Evolutionary conservation across 495 filamentous ascomycete species (phyloP).

Genomic region (Hapsidospora chrysogenum): DNA sequence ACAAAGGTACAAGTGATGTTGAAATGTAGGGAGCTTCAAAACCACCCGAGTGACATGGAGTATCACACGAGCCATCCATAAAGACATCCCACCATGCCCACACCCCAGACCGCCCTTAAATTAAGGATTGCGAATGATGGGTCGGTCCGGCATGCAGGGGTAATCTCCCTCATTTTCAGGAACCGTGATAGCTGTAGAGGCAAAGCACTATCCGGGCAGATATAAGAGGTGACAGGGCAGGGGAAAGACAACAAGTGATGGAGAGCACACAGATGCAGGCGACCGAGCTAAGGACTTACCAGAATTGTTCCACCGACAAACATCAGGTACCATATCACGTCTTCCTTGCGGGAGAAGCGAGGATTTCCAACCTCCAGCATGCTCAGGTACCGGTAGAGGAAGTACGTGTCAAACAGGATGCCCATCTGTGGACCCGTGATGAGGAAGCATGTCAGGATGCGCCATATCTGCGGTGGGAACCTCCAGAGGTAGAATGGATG

Average conservation of each 20-base stretch:
- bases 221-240: conserved; percentile 43
- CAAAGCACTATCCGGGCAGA: conserved; percentile 85
- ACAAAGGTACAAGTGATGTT: conserved; percentile 5
- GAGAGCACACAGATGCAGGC: neutral
- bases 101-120: conserved; percentile 56
- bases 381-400: conserved; percentile 30
- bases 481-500: conserved; percentile 35
- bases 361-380: conserved; percentile 23
- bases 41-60: conserved; percentile 52
- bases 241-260: conserved; percentile 1
- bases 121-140: conserved; percentile 70
- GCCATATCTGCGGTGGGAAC: conserved; percentile 40
- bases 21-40: conserved; percentile 74
- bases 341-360: conserved; percentile 25
- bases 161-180: conserved; percentile 96
- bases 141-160: conserved; percentile 55
- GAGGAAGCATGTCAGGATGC: conserved; percentile 51
- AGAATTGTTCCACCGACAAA: conserved; percentile 23
- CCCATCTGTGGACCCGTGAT: conserved; percentile 43
- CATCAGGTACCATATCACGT: conserved; percentile 31
- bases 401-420: conserved; percentile 73
- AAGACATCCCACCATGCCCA: conserved; percentile 77
- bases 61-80: conserved; percentile 63
- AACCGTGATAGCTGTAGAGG: conserved; percentile 68
- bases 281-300: conserved; percentile 18